Evolutionary conservation across 2,329 filamentous ascomycete species (phyloP).

Genomic region (Diatrype stigma): DNA sequence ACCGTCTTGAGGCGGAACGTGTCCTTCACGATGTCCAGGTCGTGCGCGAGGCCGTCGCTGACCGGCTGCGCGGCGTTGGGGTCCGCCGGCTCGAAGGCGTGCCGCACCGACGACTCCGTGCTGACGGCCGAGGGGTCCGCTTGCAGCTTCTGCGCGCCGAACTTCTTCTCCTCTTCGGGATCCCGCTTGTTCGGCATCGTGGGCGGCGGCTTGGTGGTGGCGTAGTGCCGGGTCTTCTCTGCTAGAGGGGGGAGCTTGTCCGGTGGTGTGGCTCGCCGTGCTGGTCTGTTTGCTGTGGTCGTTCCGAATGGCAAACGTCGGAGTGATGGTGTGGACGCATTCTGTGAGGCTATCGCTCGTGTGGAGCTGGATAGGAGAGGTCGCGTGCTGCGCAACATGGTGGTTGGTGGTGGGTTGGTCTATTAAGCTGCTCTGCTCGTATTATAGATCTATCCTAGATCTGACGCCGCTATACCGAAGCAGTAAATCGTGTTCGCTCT

Average conservation of each 20-base stretch:
- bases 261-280: conserved; percentile 1
- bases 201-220: conserved; percentile 26
- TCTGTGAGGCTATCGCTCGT: conserved; percentile 11
- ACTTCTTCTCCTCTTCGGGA: conserved; percentile 50
- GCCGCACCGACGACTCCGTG: conserved; percentile 50
- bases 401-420: no score
- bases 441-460: no score
- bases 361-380: conserved; percentile 17
- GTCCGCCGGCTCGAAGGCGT: conserved; percentile 39
- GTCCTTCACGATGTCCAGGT: conserved; percentile 61
- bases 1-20: conserved; percentile 63
- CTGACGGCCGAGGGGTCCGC: conserved; percentile 58
- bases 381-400: conserved; percentile 25
- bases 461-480: no score
- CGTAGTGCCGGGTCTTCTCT: conserved; percentile 22
- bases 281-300: conserved; percentile 1
- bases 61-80: conserved; percentile 23
- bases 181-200: conserved; percentile 39
- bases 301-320: background rate
- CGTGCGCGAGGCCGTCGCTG: conserved; percentile 35
- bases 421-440: no score
- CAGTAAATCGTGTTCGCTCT: conserved; percentile 1
- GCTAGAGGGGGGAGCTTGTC: conserved; percentile 7
- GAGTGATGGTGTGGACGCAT: conserved; percentile 6
- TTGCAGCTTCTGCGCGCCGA: conserved; percentile 52